Conservation (phyloP, 495 filamentous ascomycete species). For the Pyrenopolyporus hunteri region DNA sequence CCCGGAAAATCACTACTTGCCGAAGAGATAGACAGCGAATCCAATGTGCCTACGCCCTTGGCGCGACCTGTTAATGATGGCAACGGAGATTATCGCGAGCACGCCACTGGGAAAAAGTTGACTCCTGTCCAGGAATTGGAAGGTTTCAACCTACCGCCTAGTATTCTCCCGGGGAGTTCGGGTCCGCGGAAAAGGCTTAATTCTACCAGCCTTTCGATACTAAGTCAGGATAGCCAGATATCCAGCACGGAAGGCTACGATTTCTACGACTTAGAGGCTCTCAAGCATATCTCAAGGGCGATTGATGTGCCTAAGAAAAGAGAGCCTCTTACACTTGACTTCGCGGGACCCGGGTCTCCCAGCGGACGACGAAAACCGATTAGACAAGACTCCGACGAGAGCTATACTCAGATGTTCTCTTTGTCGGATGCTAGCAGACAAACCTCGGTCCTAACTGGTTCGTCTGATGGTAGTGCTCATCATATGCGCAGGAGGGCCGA, state of each 20-base stretch:
- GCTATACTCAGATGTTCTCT: conserved; percentile 78
- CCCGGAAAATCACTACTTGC: conserved; percentile 46
- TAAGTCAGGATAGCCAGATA: conserved; percentile 48
- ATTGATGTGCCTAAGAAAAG: conserved; percentile 49
- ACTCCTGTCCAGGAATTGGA: conserved; percentile 51
- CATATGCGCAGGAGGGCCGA: conserved; percentile 31
- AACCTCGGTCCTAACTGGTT: conserved; percentile 46
- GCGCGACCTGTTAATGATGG: conserved; percentile 67
- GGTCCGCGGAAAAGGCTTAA: conserved; percentile 48
- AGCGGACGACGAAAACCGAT: conserved; percentile 47
- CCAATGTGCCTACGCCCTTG: conserved; percentile 79
- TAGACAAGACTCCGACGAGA: conserved; percentile 78
- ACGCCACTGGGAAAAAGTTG: conserved; percentile 39
- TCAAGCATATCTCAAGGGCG: conserved; percentile 50
- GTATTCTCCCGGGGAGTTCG: conserved; percentile 39
- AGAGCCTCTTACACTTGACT: conserved; percentile 43
- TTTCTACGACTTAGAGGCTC: conserved; percentile 60
- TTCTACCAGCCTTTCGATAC: conserved; percentile 51
- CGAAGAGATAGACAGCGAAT: conserved; percentile 71
- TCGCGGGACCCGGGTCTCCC: conserved; percentile 35
- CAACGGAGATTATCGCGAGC: conserved; percentile 36
- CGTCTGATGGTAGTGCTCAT: conserved; percentile 42
- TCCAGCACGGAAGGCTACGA: conserved; percentile 62
- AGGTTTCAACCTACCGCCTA: conserved; percentile 50
- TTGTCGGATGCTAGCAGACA: conserved; percentile 68